These are phyloP conservation scores for Anisogramma anomala DNA, from an alignment of 2,329 filamentous ascomycete genomes.

Conservation along the genomic window DNA sequence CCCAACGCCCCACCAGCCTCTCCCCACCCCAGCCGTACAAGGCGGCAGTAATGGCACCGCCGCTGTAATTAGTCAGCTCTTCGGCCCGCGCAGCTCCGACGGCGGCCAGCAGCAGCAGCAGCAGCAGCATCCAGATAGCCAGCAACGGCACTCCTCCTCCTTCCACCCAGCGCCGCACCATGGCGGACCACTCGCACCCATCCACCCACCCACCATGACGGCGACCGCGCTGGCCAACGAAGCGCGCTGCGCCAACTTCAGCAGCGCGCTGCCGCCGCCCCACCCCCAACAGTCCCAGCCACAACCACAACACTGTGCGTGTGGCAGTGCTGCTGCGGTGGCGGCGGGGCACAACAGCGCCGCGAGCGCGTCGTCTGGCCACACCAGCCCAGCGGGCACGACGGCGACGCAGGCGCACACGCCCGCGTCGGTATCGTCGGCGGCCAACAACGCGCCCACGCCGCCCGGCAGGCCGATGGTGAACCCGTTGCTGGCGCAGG, in stretches of 20 bases:
- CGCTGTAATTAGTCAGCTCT: constrained; percentile 6
- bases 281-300: constrained; percentile 1
- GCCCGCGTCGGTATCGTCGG: constrained; percentile 5
- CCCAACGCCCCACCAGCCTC: not conserved
- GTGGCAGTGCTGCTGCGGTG: too few species aligned
- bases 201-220: constrained; percentile 16
- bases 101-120: constrained; percentile 12
- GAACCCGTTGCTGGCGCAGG: constrained; percentile 57
- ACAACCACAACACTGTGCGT: too few species aligned
- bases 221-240: constrained; percentile 6
- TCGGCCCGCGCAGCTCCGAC: not conserved
- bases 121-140: constrained; percentile 15
- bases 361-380: constrained; percentile 3
- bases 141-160: constrained; percentile 11
- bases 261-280: not conserved
- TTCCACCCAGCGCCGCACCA: not conserved
- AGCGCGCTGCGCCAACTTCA: constrained; percentile 5
- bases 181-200: not conserved
- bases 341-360: constrained; percentile 4
- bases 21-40: constrained; percentile 1
- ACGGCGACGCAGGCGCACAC: constrained; percentile 1
- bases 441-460: constrained; percentile 16
- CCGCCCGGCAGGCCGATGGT: constrained; percentile 31
- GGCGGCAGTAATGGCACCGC: constrained; percentile 1
- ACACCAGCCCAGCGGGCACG: constrained; percentile 10